phyloP scores from a whole-genome alignment of 345 rosid genomes.

The Microcos paniculata region DNA sequence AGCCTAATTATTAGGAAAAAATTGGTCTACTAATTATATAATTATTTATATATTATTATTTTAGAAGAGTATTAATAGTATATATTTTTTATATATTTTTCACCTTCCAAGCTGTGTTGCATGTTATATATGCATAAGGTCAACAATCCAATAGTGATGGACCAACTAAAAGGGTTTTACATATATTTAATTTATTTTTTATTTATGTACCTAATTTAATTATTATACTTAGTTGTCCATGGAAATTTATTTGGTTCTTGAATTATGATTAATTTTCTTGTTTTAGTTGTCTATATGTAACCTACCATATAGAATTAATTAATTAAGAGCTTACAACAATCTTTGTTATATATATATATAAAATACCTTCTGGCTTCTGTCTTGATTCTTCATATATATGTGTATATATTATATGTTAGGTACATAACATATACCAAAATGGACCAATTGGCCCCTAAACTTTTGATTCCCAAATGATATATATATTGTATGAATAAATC shows the following conservation, averaged over 20 bases:
- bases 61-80: no score
- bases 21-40: background rate
- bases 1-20: background rate
- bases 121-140: background rate
- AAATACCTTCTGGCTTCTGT: background rate
- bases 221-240: slow-evolving; percentile 4
- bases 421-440: background rate
- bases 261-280: background rate
- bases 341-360: background rate
- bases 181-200: background rate
- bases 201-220: slow-evolving; percentile 7
- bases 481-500: no score
- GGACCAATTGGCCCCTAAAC: no score
- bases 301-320: background rate
- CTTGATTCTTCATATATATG: background rate
- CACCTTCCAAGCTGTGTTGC: background rate
- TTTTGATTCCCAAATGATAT: no score
- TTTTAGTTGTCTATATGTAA: background rate
- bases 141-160: background rate
- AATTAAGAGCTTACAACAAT: background rate
- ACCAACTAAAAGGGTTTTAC: background rate
- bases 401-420: background rate
- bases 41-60: no score
- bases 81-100: no score
- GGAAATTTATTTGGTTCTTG: background rate